These are phyloP conservation scores for Hura crepitans DNA, from an alignment of 441 rosid genomes.

Conservation along the genomic window DNA sequence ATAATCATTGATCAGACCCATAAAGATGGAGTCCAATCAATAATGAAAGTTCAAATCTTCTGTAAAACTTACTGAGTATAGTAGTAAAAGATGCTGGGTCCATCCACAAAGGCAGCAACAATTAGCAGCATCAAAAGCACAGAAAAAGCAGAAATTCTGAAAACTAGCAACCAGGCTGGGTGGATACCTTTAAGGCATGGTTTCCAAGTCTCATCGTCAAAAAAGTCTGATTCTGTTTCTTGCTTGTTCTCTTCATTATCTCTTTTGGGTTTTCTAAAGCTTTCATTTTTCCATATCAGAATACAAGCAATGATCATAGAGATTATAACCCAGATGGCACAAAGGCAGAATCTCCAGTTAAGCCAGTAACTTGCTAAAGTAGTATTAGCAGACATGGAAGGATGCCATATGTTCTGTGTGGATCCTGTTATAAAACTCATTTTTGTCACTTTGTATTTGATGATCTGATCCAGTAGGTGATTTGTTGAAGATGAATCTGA, in stretches of 20 bases:
- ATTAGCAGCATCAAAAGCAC: conserved; percentile 55
- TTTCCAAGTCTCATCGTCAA: conserved; percentile 79
- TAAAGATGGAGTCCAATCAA: conserved; percentile 4
- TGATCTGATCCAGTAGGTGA: conserved; percentile 11
- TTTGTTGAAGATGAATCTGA: conserved; percentile 9
- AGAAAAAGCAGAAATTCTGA: conserved; percentile 56
- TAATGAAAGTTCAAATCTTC: neutral
- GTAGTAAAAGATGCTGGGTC: conserved; percentile 71
- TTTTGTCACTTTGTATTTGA: conserved; percentile 17
- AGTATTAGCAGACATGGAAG: conserved; percentile 48
- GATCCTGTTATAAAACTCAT: conserved; percentile 57
- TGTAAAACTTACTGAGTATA: conserved; percentile 69
- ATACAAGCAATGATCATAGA: conserved; percentile 27
- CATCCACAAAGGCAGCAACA: conserved; percentile 49
- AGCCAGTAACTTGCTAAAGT: conserved; percentile 48
- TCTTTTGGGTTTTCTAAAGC: conserved; percentile 25
- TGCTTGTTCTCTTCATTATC: conserved; percentile 29
- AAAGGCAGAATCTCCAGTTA: conserved; percentile 64
- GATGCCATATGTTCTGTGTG: conserved; percentile 63
- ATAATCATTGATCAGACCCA: neutral
- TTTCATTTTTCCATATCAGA: conserved; percentile 63
- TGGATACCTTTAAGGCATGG: conserved; percentile 76
- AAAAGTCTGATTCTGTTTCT: conserved; percentile 47
- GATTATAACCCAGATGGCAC: conserved; percentile 44
- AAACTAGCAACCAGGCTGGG: conserved; percentile 89